These are phyloP conservation scores for Neurospora sp. DNA, from an alignment of 495 filamentous ascomycete species.

Conservation along the genomic window DNA sequence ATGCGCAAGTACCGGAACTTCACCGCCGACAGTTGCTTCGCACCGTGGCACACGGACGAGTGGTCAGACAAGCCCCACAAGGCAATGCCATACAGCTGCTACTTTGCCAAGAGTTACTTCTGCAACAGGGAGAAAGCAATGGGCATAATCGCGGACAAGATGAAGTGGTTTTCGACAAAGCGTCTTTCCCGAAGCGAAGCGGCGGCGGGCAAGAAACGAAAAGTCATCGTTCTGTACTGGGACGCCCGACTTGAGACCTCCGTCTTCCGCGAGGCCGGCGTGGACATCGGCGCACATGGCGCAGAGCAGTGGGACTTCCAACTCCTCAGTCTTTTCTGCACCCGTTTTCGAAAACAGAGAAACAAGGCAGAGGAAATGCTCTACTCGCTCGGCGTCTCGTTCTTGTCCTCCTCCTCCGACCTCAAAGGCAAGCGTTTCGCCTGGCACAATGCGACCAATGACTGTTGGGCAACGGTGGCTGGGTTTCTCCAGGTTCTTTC, in stretches of 20 bases:
- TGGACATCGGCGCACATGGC: not conserved
- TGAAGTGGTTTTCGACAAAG: not conserved
- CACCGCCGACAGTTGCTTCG: not conserved
- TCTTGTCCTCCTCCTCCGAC: not conserved
- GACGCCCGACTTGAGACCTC: not conserved
- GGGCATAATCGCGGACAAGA: not conserved
- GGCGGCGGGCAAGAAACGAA: not conserved
- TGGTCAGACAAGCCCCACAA: not conserved
- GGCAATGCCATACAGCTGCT: not conserved
- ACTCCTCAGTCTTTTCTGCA: not conserved
- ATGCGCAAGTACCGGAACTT: not conserved
- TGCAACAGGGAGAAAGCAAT: not conserved
- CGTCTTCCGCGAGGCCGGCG: not conserved
- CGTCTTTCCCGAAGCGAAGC: not conserved
- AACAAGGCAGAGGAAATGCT: not conserved
- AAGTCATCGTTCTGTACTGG: not conserved
- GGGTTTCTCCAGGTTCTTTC: not conserved
- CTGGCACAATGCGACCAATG: not conserved
- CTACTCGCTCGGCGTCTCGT: not conserved
- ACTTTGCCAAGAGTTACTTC: not conserved
- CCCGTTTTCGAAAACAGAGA: accelerated
- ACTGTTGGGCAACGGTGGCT: not conserved
- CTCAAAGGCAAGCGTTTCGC: not conserved
- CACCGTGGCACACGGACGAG: not conserved
- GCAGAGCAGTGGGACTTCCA: not conserved